Evolutionary conservation across 139 green algal species (phyloP), one percentile per base, ranked within the genome.

Genomic region (Chlorella sp.): DNA sequence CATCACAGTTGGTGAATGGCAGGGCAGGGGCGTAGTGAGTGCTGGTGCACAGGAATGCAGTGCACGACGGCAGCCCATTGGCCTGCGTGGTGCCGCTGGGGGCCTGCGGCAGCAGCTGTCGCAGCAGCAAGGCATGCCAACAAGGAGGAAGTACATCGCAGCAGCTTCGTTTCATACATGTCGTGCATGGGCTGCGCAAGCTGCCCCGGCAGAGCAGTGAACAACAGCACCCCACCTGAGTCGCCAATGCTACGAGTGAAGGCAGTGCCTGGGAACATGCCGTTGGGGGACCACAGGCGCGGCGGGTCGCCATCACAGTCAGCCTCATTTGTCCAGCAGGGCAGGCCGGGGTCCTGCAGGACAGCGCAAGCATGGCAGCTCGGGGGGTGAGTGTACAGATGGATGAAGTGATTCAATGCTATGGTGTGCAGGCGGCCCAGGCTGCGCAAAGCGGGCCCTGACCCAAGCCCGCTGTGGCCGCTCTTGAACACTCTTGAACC

Each of bases 211-310:
- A n/a, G n/a, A n/a, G n/a, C n/a, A n/a, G n/a, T n/a, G n/a, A n/a
- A n/a, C n/a, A n/a, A n/a, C n/a, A n/a, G 34, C 30, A 44, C 16
- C 89, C 30, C 82, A 95, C 93, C 89, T 39, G 81, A 89, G 86
- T 99, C 97, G 0, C 97, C 97, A 64, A 99, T 95, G 90, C 88
- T 95, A 44, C 97, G 91, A 1, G 97, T 99, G 92, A 99, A 99
- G 18, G 97, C 97, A 2, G 96, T 98, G 38, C 97, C 97, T 11
- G 97, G 97, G 83, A 95, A 99, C 51, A 94, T 94, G 32, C 92
- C 94, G 84, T 94, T 92, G 1, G 91, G 91, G 3, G 93, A 88
- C 96, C 97, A 99, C 47, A 99, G 87, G 17, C 97, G 89, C 0
- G 97, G 97, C 0, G 97, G 97, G 88, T 99, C 97, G 1, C 96